Conservation (phyloP, 305 asterid species). For the Fraxinus floribunda region DNA sequence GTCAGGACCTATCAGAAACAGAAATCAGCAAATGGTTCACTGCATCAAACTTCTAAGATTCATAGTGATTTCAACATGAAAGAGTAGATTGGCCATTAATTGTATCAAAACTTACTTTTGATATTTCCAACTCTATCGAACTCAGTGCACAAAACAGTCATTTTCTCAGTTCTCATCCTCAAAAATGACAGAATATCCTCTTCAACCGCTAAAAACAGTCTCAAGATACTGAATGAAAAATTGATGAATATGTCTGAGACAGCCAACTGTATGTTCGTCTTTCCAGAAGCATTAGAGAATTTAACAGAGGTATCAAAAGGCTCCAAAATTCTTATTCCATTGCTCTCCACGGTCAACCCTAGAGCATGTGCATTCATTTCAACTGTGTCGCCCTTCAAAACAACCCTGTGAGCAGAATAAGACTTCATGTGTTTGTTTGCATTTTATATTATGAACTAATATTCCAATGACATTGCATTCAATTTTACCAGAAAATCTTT, state of each 20-base stretch:
- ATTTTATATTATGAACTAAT: background rate
- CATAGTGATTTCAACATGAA: conserved; percentile 1
- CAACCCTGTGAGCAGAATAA: conserved; percentile 66
- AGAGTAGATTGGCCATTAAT: conserved; percentile 10
- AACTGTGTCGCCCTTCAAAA: conserved; percentile 58
- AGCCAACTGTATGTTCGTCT: conserved; percentile 61
- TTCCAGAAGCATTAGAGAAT: conserved; percentile 68
- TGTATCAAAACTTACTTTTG: conserved; percentile 47
- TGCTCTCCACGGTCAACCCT: conserved; percentile 94
- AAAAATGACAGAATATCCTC: conserved; percentile 88
- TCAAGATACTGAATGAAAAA: conserved; percentile 87
- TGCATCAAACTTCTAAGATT: conserved; percentile 9
- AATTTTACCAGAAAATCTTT: background rate
- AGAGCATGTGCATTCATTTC: conserved; percentile 73
- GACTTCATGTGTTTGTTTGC: conserved; percentile 9
- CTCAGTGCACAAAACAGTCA: conserved; percentile 80
- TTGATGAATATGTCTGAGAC: conserved; percentile 91
- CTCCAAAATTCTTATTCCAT: conserved; percentile 88
- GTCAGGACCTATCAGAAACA: conserved; percentile 44
- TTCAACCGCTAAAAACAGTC: conserved; percentile 84
- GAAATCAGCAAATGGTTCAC: conserved; percentile 15
- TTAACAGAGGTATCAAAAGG: conserved; percentile 80
- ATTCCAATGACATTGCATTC: background rate
- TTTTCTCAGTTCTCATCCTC: conserved; percentile 77
- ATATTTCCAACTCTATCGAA: conserved; percentile 83